These are phyloP conservation scores for Chlamydomonas reinhardtii DNA, from an alignment of 163 green algal genomes.

Conservation along the genomic window DNA sequence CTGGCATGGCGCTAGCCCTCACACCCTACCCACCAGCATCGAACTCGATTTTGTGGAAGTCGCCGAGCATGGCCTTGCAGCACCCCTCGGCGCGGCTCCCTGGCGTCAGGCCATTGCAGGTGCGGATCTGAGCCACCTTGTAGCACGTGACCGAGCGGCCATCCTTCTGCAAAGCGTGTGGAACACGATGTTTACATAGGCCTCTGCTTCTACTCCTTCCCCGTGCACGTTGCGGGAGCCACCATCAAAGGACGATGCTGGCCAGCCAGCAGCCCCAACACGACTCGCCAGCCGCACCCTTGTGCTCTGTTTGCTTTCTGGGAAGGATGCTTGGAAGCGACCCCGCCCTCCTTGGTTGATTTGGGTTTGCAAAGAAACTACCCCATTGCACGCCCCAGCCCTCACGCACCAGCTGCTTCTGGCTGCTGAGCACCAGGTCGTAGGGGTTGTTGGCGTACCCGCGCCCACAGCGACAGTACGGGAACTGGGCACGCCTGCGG, in stretches of 20 bases:
- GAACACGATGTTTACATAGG: no score
- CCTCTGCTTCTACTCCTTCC: no score
- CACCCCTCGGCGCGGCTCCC: background rate
- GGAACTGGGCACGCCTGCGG: slow-evolving; percentile 26
- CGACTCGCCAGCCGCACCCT: no score
- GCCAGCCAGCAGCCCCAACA: no score
- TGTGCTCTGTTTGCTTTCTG: no score
- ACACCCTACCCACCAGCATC: slow-evolving; percentile 19
- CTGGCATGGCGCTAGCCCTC: no score
- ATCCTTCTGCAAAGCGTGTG: slow-evolving; percentile 2
- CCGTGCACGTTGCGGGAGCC: no score
- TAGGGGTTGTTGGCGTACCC: slow-evolving; percentile 29
- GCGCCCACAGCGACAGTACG: slow-evolving; percentile 36
- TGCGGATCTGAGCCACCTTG: background rate
- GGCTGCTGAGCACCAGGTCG: background rate
- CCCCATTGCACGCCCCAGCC: background rate
- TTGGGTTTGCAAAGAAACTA: no score
- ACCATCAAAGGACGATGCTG: no score
- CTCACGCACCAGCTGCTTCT: background rate
- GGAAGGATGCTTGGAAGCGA: no score
- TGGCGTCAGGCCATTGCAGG: background rate
- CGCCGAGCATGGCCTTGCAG: background rate
- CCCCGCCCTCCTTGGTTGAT: no score
- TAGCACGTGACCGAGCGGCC: slow-evolving; percentile 12
- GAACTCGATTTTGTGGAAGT: slow-evolving; percentile 32